Base-by-base conservation (phyloP, 139 green algal species). In the Ulvella scutata region DNA sequence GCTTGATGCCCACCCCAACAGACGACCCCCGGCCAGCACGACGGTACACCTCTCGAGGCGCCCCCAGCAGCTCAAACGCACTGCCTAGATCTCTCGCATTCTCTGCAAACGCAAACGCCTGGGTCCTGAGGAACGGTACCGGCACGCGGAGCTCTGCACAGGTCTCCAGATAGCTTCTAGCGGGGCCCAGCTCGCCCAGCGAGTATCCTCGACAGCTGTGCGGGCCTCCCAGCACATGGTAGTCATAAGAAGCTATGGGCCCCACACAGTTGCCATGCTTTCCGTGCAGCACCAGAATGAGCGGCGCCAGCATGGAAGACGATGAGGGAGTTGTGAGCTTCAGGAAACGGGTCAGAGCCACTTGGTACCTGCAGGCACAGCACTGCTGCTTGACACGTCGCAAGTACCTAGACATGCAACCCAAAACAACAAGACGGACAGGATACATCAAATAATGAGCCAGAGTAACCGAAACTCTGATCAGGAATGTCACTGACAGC, bases 11-110 rank as follows among this genome's bases (percentile, higher is more conserved):
- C 3, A 76, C 82, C 3, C 95, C 95, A n/a, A 84, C 80, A 21
- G 77, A 85, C 21, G 80, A 80, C n/a, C 95, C 94, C 17, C 75
- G 78, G 2, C 95, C 95, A 3, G 88, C 80, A 43, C 92, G 89
- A 21, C 91, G 75, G 86, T 94, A 99, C 76, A 93, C 99, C 76
- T 91, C 85, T 0, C 91, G 98, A 7, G 95, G 95, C 81, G 93
- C 96, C 43, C 94, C 94, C 43, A 92, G 81, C 9, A 88, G 51
- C 59, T 81, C 80, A 4, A 73, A 40, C 20, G 38, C 72, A 75
- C 44, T 76, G 31, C 90, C 87, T 29, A 99, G 84, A 82, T 99
- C 95, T 0, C 82, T 88, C 23, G 83, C 94, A 23, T 82, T 74
- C 80, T 99, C 95, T 4, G 78, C 85, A 78, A 99, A 99, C 3